Percentiles rank a stretch among this genome's conserved stretches.
These are phyloP conservation scores for Glaciozyma martinii DNA, from an alignment of 768 basidiomycete genomes.

Conservation along the genomic window DNA sequence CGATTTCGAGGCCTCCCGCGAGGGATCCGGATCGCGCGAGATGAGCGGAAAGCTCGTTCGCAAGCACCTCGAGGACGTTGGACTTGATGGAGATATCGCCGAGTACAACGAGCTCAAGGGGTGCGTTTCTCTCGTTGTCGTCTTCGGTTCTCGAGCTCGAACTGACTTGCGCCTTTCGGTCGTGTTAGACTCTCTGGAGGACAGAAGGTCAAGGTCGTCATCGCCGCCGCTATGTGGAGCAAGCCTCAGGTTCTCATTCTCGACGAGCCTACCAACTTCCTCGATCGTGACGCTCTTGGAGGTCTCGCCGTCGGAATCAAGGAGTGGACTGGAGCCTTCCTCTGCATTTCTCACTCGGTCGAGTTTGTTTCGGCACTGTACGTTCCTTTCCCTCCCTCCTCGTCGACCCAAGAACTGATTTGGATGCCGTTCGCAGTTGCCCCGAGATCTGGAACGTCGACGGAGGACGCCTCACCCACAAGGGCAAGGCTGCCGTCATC, in stretches of 20 bases:
- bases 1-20: conserved; percentile 82
- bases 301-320: conserved; percentile 89
- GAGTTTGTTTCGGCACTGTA: conserved; percentile 77
- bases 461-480: conserved; percentile 68
- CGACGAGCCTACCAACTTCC: conserved; percentile 73
- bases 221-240: conserved; percentile 89
- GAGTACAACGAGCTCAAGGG: conserved; percentile 96
- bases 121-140: background rate
- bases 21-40: conserved; percentile 86
- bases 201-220: conserved; percentile 67
- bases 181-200: conserved; percentile 62
- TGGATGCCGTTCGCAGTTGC: conserved; percentile 42
- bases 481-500: conserved; percentile 75
- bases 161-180: background rate
- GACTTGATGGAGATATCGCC: conserved; percentile 92
- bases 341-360: conserved; percentile 92
- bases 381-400: conserved; percentile 57
- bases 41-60: conserved; percentile 70
- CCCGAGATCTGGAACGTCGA: conserved; percentile 95
- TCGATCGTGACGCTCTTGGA: conserved; percentile 90
- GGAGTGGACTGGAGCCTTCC: conserved; percentile 88
- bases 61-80: conserved; percentile 89
- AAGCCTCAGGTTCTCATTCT: conserved; percentile 60
- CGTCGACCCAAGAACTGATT: conserved; percentile 41
- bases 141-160: background rate